Conservation (phyloP, 345 rosid species). For the Camelina hispida region DNA sequence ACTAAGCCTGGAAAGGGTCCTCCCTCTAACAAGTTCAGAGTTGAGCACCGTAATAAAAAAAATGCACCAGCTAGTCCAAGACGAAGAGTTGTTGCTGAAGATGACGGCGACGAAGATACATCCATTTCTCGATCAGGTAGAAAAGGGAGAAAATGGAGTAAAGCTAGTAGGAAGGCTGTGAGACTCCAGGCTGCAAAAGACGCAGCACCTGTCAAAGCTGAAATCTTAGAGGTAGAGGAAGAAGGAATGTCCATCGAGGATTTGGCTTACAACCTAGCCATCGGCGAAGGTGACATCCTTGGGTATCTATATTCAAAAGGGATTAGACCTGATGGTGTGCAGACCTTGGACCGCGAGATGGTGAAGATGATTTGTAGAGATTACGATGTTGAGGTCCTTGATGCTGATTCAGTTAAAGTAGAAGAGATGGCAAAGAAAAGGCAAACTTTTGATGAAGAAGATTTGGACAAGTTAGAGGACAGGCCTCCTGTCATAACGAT, state of each 20-base stretch:
- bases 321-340: conserved; percentile 96
- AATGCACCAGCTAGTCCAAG: conserved; percentile 61
- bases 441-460: conserved; percentile 84
- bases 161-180: conserved; percentile 95
- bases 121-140: conserved; percentile 75
- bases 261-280: conserved; percentile 79
- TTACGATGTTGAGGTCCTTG: conserved; percentile 86
- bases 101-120: conserved; percentile 71
- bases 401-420: conserved; percentile 70
- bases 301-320: conserved; percentile 87
- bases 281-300: conserved; percentile 88
- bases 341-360: conserved; percentile 85
- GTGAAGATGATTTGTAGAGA: conserved; percentile 94
- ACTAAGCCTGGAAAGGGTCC: conserved; percentile 78
- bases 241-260: conserved; percentile 91
- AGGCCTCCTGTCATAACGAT: conserved; percentile 99
- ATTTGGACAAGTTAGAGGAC: conserved; percentile 82
- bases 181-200: conserved; percentile 89
- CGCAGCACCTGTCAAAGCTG: conserved; percentile 96
- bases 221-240: conserved; percentile 90
- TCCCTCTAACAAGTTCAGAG: conserved; percentile 75
- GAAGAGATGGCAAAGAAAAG: conserved; percentile 94
- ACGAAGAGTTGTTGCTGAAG: conserved; percentile 62
- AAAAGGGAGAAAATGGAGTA: conserved; percentile 98
- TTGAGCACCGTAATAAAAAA: conserved; percentile 65